A percentile compares a stretch with the other conserved stretches of the same genome.
These are phyloP conservation scores for Astragalus glycyphyllos DNA, from an alignment of 306 rosid species.

Conservation along the genomic window DNA sequence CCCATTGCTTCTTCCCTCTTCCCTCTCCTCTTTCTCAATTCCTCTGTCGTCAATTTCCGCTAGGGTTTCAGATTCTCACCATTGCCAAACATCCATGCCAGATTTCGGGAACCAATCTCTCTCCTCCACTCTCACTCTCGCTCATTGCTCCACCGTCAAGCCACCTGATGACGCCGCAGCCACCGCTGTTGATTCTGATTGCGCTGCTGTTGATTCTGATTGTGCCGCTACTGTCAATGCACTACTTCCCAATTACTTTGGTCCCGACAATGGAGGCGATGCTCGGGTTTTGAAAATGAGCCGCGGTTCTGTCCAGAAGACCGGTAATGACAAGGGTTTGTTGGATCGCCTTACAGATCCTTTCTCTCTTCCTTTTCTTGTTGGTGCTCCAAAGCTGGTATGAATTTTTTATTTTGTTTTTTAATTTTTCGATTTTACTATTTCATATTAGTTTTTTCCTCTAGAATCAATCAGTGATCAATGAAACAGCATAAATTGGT, in stretches of 20 bases:
- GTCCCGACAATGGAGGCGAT: conserved; percentile 31
- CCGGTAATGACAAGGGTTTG: conserved; percentile 46
- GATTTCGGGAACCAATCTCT: conserved; percentile 68
- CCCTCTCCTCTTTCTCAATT: background rate
- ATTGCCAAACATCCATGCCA: conserved; percentile 55
- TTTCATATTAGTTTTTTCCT: background rate
- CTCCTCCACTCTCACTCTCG: conserved; percentile 51
- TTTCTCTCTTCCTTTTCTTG: conserved; percentile 75
- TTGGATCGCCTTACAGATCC: conserved; percentile 61
- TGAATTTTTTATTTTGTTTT: background rate
- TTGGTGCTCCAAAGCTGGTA: conserved; percentile 70
- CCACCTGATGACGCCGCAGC: conserved; percentile 41
- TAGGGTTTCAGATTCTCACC: conserved; percentile 40
- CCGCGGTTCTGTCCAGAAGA: conserved; percentile 49
- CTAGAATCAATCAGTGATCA: background rate
- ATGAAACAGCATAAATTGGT: background rate
- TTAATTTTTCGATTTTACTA: background rate
- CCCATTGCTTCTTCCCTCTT: conserved; percentile 21
- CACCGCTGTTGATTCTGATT: too few relatives aligned
- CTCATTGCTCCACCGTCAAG: conserved; percentile 52
- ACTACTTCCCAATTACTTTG: conserved; percentile 34
- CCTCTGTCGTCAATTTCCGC: background rate
- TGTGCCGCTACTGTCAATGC: conserved; percentile 34
- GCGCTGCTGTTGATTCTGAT: too few relatives aligned
- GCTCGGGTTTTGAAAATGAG: conserved; percentile 57